These are phyloP conservation scores for Hymenoscyphus fructigenus DNA, from an alignment of 2,329 filamentous ascomycete species.

Conservation along the genomic window DNA sequence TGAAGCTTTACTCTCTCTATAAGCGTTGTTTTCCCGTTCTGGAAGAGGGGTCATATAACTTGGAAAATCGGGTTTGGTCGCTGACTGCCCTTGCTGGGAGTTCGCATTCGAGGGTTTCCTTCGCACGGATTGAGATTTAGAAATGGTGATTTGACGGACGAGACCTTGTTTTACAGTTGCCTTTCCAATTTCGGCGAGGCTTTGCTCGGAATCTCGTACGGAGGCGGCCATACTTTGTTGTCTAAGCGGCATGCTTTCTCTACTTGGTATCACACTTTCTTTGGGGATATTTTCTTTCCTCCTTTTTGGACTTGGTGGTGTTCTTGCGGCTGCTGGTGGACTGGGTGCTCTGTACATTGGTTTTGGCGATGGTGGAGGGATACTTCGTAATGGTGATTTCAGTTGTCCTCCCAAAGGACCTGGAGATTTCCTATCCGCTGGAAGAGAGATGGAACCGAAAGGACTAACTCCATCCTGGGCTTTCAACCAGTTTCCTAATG, in stretches of 20 bases:
- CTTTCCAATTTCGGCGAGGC: constrained; percentile 3
- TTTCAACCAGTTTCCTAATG: constrained; percentile 29
- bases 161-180: constrained; percentile 8
- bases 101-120: constrained; percentile 5
- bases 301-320: neutral
- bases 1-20: constrained; percentile 29
- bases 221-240: neutral
- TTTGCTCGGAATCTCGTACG: neutral
- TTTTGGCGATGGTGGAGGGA: neutral
- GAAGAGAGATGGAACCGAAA: constrained; percentile 28
- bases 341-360: neutral
- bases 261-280: neutral
- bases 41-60: neutral
- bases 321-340: neutral
- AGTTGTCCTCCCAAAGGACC: constrained; percentile 27
- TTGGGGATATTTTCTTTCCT: neutral
- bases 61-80: neutral
- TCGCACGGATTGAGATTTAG: constrained; percentile 1
- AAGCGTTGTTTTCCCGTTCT: neutral
- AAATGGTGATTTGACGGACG: constrained; percentile 4
- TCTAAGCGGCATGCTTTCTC: neutral
- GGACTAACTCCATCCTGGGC: constrained; percentile 29
- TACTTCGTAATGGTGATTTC: constrained; percentile 26
- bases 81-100: constrained; percentile 7
- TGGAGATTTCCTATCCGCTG: constrained; percentile 19